Base-by-base conservation (phyloP, 192 early-diverging fungal species). In the Powellomyces hirtus region DNA sequence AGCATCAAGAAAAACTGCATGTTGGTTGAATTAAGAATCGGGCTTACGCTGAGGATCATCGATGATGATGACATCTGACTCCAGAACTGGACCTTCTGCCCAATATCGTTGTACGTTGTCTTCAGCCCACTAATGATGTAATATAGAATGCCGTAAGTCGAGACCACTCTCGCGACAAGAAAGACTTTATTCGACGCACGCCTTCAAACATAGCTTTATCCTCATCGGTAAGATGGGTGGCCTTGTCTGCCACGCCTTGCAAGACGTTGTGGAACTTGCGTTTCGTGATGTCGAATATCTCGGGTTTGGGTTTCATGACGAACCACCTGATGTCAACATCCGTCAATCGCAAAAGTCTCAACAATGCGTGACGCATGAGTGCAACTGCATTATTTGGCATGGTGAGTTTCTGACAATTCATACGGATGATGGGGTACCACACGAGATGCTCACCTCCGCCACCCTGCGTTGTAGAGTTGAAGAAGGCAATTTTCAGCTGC, bases 221-320 rank as follows among this genome's bases (percentile, higher is more conserved):
- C 5, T 86, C 80, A 40, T 86, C 79, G 1, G 83, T 88, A 31
- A 89, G 60, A 0, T 62, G 33, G 8, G 74, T 66, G 26, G 75
- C 67, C 5, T 64, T 67, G 50, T 62, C 27, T n/a, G 87, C 83
- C 20, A 94, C 91, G 56, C 92, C 91, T 79, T 94, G 92, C 52
- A 92, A 77, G 10, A 93, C 87, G 66, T 94, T 94, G 76, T 94
- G 92, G 71, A 93, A 92, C 72, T 92, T 91, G 68, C 89, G 79
- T 76, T 49, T 94, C 46, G 92, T 94, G 40, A 93, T 90, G 69
- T 91, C 87, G 78, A 93, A 94, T 4, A 94, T 86, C 42, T 90
- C 89, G 18, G 90, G 90, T 60, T 90, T 91, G 40, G 92, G 92
- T 62, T 90, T 88, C 64, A 88, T 82, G 4, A 92, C 91, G 75